phyloP scores from a whole-genome alignment of 2,329 filamentous ascomycete species.

The Colletotrichum zoysiae region DNA sequence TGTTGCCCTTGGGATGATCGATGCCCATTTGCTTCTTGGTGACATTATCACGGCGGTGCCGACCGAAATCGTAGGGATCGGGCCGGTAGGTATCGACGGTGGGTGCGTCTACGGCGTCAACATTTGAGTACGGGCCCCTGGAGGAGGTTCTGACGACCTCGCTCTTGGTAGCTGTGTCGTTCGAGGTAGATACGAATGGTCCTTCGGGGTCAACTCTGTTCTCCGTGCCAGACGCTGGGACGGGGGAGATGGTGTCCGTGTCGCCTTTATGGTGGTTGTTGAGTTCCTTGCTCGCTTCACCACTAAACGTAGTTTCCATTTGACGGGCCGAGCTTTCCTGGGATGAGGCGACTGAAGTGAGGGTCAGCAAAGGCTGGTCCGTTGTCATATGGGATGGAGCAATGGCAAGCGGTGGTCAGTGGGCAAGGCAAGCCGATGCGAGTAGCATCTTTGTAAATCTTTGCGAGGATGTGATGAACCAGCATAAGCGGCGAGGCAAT shows the following conservation, averaged over 20 bases:
- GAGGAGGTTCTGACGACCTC: slow-evolving; percentile 17
- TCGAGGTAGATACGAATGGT: slow-evolving; percentile 18
- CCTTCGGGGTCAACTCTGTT: slow-evolving; percentile 17
- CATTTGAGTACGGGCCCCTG: slow-evolving; percentile 6
- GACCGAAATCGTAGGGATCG: slow-evolving; percentile 56
- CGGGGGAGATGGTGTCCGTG: slow-evolving; percentile 28
- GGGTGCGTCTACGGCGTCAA: slow-evolving; percentile 23
- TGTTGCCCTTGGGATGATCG: slow-evolving; percentile 60
- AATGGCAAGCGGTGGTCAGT: slow-evolving; percentile 33
- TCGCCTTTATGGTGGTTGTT: slow-evolving; percentile 11
- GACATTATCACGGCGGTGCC: slow-evolving; percentile 55
- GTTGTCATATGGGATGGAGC: slow-evolving; percentile 25
- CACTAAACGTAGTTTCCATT: slow-evolving; percentile 19
- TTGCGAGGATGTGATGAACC: slow-evolving; percentile 36
- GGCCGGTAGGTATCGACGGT: slow-evolving; percentile 41
- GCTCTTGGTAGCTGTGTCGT: slow-evolving; percentile 10
- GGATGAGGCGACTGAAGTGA: slow-evolving; percentile 20
- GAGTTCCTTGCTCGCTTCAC: slow-evolving; percentile 22
- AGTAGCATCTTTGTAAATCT: slow-evolving; percentile 31
- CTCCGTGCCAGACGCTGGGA: slow-evolving; percentile 29
- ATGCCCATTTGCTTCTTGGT: slow-evolving; percentile 60
- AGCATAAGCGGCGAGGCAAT: slow-evolving; percentile 18
- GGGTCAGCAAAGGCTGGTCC: slow-evolving; percentile 26
- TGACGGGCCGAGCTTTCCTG: slow-evolving; percentile 31
- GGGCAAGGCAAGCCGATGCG: slow-evolving; percentile 37